phyloP scores from a whole-genome alignment of 305 asterid genomes.

The Fraxinus albicans region DNA sequence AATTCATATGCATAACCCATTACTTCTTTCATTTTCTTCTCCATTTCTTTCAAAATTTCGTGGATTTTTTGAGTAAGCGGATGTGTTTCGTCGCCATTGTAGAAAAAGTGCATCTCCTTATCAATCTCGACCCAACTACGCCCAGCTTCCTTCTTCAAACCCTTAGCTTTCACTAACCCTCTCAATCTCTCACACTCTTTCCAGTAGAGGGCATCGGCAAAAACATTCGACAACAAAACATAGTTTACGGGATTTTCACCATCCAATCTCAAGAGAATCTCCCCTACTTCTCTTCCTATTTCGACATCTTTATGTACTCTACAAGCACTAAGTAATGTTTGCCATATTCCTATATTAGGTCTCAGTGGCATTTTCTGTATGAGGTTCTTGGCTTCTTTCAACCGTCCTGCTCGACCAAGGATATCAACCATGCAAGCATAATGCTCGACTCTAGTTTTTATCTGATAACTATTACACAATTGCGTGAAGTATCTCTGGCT shows the following conservation, averaged over 20 bases:
- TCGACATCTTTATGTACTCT: constrained; percentile 48
- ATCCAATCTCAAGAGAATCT: constrained; percentile 44
- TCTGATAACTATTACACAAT: constrained; percentile 33
- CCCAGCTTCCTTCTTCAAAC: constrained; percentile 59
- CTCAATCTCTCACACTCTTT: constrained; percentile 51
- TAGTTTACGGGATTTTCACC: constrained; percentile 49
- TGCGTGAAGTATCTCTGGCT: constrained; percentile 47
- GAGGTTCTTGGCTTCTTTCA: constrained; percentile 51
- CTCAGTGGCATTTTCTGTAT: constrained; percentile 55
- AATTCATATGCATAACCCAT: constrained; percentile 39
- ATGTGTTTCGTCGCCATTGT: constrained; percentile 42
- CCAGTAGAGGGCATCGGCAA: constrained; percentile 52
- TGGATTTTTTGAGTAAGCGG: constrained; percentile 37
- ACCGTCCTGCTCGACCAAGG: constrained; percentile 57
- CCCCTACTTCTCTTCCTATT: constrained; percentile 51
- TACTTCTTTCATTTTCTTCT: constrained; percentile 40
- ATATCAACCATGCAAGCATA: constrained; percentile 66
- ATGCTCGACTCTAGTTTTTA: constrained; percentile 61
- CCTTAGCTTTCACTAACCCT: constrained; percentile 41
- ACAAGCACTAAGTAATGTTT: constrained; percentile 59
- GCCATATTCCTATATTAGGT: constrained; percentile 55
- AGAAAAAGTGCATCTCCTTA: constrained; percentile 46
- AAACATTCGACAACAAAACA: constrained; percentile 53
- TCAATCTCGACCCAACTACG: constrained; percentile 58
- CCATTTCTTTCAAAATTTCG: constrained; percentile 37